These are phyloP conservation scores for Paramecium bursaria DNA, from an alignment of 73 alveolate species.

Conservation along the genomic window DNA sequence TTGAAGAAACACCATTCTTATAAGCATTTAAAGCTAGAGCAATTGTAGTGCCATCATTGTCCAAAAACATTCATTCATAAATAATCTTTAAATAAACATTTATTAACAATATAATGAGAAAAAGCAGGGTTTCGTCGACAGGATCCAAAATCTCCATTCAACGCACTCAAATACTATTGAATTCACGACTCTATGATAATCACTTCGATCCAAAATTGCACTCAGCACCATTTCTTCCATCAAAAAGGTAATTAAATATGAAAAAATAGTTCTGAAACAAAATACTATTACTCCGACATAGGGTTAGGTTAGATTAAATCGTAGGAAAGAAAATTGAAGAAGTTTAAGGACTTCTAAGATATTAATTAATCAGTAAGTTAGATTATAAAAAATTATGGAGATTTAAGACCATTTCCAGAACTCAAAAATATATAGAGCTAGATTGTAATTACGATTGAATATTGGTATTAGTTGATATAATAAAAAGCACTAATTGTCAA, in stretches of 20 bases:
- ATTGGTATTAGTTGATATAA: not conserved
- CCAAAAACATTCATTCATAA: constrained; percentile 19
- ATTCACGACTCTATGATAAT: constrained; percentile 33
- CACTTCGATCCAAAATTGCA: constrained; percentile 47
- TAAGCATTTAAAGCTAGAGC: not conserved
- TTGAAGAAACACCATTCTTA: constrained; percentile 1
- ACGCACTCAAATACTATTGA: not conserved
- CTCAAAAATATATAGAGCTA: constrained; percentile 5
- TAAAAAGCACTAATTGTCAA: constrained; percentile 22
- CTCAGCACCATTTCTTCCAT: constrained; percentile 47
- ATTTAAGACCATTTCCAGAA: constrained; percentile 51
- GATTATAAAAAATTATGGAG: not conserved
- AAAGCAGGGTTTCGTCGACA: not conserved
- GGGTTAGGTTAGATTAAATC: constrained; percentile 55
- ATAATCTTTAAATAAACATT: constrained; percentile 37
- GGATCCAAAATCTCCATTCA: not conserved
- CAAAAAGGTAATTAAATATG: too few relatives aligned
- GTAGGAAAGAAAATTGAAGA: constrained; percentile 7
- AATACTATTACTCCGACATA: constrained; percentile 9
- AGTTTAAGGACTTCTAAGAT: constrained; percentile 12
- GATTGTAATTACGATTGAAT: constrained; percentile 37
- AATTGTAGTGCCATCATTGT: constrained; percentile 11
- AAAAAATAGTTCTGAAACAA: constrained; percentile 9
- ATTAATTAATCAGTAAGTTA: not conserved
- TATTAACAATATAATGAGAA: not conserved